Evolutionary conservation across 2,329 filamentous ascomycete genomes (phyloP).

Genomic region (Madurella fahalii): DNA sequence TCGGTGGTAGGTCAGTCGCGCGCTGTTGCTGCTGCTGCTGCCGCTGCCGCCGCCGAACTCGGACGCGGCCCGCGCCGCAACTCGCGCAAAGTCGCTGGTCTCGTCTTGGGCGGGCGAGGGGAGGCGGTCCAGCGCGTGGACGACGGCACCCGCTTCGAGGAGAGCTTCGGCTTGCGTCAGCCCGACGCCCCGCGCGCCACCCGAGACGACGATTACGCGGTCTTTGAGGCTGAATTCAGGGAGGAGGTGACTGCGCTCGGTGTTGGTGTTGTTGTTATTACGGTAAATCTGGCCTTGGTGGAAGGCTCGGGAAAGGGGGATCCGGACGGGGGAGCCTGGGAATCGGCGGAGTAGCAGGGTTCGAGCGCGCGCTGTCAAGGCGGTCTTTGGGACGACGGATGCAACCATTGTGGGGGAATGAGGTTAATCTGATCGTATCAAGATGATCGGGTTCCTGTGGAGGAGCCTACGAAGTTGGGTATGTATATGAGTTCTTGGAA

Average conservation of each 20-base stretch:
- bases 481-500: too few relatives aligned
- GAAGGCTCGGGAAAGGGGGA: slow-evolving; percentile 3
- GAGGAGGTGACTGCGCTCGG: slow-evolving; percentile 33
- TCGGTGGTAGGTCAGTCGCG: slow-evolving; percentile 67
- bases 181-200: slow-evolving; percentile 72
- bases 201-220: slow-evolving; percentile 73
- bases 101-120: slow-evolving; percentile 43
- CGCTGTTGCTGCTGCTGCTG: slow-evolving; percentile 37
- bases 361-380: slow-evolving; percentile 1
- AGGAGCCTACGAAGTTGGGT: too few relatives aligned
- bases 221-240: slow-evolving; percentile 72
- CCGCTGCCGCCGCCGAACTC: slow-evolving; percentile 47
- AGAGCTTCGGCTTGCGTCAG: slow-evolving; percentile 75
- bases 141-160: slow-evolving; percentile 71
- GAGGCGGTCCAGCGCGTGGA: slow-evolving; percentile 64
- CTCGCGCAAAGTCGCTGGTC: slow-evolving; percentile 59
- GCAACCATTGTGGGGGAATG: slow-evolving; percentile 6
- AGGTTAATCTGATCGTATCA: background rate
- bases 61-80: slow-evolving; percentile 59
- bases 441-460: background rate
- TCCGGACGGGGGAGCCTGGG: background rate
- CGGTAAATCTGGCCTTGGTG: slow-evolving; percentile 12
- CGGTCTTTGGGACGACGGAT: slow-evolving; percentile 2
- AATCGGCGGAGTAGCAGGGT: slow-evolving; percentile 3
- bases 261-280: background rate